phyloP scores from a whole-genome alignment of 495 filamentous ascomycete genomes.

The Cercophora newfieldiana region DNA sequence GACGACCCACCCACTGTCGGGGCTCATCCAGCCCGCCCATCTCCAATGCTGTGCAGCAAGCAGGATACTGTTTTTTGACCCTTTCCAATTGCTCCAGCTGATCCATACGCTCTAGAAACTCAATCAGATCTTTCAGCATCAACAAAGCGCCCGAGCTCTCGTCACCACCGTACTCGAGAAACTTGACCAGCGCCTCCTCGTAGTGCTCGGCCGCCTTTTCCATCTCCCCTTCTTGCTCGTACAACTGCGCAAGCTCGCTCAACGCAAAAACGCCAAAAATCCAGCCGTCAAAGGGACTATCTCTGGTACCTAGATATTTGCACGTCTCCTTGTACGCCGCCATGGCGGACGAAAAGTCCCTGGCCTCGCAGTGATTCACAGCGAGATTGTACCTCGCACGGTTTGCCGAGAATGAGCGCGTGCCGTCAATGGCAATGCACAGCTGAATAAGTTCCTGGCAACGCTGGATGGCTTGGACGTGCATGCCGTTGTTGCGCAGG shows the following conservation, averaged over 20 bases:
- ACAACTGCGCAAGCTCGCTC: neutral
- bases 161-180: neutral
- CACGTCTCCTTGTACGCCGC: neutral
- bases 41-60: neutral
- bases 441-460: neutral
- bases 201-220: neutral
- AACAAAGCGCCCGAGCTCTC: neutral
- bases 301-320: neutral
- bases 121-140: constrained; percentile 3
- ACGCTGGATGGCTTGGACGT: neutral
- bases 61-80: neutral
- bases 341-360: neutral
- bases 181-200: neutral
- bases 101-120: neutral
- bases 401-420: neutral
- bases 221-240: neutral
- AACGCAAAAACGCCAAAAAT: neutral
- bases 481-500: neutral
- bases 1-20: neutral
- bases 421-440: neutral
- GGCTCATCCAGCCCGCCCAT: neutral
- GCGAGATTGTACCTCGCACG: neutral
- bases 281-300: neutral
- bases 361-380: neutral
- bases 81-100: neutral